Base-by-base conservation (phyloP, 179 eudicot species). In the Heliamphora pulchella region DNA sequence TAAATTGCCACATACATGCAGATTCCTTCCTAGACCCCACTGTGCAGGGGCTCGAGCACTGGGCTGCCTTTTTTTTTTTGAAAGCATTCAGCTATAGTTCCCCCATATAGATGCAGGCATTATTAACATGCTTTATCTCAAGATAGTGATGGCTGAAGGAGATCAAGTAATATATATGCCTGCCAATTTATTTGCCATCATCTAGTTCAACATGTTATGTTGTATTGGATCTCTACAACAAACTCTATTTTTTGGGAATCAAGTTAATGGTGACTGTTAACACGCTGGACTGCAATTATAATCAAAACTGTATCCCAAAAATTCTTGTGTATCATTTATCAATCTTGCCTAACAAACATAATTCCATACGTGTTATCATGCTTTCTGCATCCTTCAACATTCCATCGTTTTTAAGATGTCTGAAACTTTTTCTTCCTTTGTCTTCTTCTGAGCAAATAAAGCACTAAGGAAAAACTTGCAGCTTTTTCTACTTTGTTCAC, bases 401-500 rank as follows among this genome's bases (percentile, higher is more conserved):
- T 71, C 14, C 0, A 47, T 70, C 31, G 74, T 70, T 46, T n/a
- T 70, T 70, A 59, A 39, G 66, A 10, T 76, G n/a, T 6, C 5
- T 43, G 4, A 1, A 59, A 75, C 50, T 11, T 39, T 51, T 18
- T 63, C 71, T 66, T 50, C 18, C 10, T 44, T 20, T 20, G 41
- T 18, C 69, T 4, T 48, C 73, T 50, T 66, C 10, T 64, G 58
- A 63, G 59, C 71, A 47, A 31, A 47, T 75, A 75, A 47, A 50
- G 48, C n/a, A 47, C 7, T 43, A 53, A 64, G 8, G 4, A 8
- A 39, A 53, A 78, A 53, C 74, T 78, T 54, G 53, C 65, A 78
- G 54, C 80, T 41, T 78, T 67, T 57, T 41, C 18, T 53, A 17
- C 2, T 41, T 55, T 65, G 5, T 70, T 77, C 74, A 81, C 75